phyloP scores from a whole-genome alignment of 2,329 filamentous ascomycete genomes.

The Aspergillus fructus region DNA sequence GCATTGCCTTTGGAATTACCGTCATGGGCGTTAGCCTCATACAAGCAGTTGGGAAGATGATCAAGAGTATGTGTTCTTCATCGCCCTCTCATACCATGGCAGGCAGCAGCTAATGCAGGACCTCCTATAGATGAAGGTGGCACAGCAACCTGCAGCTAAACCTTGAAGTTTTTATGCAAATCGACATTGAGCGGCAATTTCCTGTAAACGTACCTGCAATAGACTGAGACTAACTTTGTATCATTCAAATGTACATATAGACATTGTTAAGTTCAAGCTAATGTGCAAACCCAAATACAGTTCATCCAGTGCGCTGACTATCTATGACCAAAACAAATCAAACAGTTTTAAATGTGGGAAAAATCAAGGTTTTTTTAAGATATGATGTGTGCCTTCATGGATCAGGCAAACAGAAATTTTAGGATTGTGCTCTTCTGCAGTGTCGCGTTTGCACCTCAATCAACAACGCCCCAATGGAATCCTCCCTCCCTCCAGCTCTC shows the following conservation, averaged over 20 bases:
- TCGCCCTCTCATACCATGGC: background rate
- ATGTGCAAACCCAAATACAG: background rate
- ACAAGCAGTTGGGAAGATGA: conserved; percentile 69
- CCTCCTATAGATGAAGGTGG: conserved; percentile 33
- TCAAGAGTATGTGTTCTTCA: conserved; percentile 36
- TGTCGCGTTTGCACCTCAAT: background rate
- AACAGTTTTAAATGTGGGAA: background rate
- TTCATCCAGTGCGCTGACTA: background rate
- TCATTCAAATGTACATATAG: conserved; percentile 12
- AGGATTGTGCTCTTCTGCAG: background rate
- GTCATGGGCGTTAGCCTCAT: conserved; percentile 82
- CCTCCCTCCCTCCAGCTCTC: background rate
- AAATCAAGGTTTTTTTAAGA: background rate
- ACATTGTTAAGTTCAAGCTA: background rate
- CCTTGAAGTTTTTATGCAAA: background rate
- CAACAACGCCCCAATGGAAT: background rate
- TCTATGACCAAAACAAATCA: background rate
- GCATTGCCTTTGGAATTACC: conserved; percentile 72
- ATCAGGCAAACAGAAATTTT: background rate
- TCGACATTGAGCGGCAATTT: background rate
- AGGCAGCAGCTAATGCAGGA: conserved; percentile 13
- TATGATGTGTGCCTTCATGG: background rate
- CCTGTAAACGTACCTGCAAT: conserved; percentile 6
- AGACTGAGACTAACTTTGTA: conserved; percentile 7
- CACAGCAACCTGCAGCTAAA: conserved; percentile 30